Conservation (phyloP, 2,329 filamentous ascomycete genomes). For the Verticillium zaregamsianum region DNA sequence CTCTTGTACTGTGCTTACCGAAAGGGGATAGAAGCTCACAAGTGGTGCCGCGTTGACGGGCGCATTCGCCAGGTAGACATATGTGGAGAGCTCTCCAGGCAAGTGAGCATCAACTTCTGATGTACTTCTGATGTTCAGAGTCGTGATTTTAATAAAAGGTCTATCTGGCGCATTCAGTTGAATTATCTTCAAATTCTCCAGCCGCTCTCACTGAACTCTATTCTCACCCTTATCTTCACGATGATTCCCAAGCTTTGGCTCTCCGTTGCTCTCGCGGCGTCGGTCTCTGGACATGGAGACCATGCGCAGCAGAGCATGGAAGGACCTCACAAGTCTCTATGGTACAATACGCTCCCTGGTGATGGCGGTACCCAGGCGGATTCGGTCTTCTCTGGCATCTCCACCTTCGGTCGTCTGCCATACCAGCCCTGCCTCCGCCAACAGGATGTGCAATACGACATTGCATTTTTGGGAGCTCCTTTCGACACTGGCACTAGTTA, state of each 20-base stretch:
- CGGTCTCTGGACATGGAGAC: conserved; percentile 54
- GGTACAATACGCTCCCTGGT: conserved; percentile 80
- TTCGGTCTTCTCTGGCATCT: conserved; percentile 84
- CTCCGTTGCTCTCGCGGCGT: conserved; percentile 38
- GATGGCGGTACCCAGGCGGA: conserved; percentile 85
- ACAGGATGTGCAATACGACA: conserved; percentile 69
- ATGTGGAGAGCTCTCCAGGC: background rate
- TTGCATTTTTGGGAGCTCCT: conserved; percentile 79
- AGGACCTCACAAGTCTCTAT: conserved; percentile 70
- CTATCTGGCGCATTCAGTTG: background rate
- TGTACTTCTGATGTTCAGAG: no score
- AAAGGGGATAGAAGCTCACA: background rate
- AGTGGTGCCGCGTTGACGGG: background rate
- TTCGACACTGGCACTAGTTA: conserved; percentile 88
- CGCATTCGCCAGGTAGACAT: background rate
- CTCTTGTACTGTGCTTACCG: background rate
- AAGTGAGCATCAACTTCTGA: background rate
- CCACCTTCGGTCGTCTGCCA: conserved; percentile 75
- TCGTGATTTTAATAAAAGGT: background rate
- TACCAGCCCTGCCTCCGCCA: conserved; percentile 75
- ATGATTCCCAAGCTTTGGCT: conserved; percentile 27
- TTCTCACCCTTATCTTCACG: background rate
- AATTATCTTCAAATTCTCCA: background rate
- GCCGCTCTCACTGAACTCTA: background rate
- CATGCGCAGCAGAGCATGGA: conserved; percentile 57